A percentile compares a stretch with the other conserved stretches of the same genome.
These are phyloP conservation scores for Alternaria triticimaculans DNA, from an alignment of 2,329 filamentous ascomycete genomes.

Conservation along the genomic window DNA sequence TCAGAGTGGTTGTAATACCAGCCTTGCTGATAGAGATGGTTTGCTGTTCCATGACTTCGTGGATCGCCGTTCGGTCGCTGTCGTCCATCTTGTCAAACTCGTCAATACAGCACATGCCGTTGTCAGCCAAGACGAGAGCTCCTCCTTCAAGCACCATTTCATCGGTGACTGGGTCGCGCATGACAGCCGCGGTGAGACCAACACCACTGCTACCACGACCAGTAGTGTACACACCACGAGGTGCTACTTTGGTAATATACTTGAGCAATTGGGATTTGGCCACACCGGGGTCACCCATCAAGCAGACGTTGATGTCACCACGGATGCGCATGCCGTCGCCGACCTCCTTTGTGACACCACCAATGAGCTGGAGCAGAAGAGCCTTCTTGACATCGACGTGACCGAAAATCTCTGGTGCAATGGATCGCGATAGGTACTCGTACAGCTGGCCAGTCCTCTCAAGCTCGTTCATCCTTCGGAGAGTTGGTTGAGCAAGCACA, in stretches of 20 bases:
- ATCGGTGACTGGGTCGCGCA: slow-evolving; percentile 82
- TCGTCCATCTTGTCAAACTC: slow-evolving; percentile 93
- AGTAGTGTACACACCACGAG: slow-evolving; percentile 85
- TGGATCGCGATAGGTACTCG: slow-evolving; percentile 92
- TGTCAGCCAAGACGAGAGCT: slow-evolving; percentile 79
- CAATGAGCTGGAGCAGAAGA: slow-evolving; percentile 90
- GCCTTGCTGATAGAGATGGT: slow-evolving; percentile 89
- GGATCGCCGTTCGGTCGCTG: slow-evolving; percentile 79
- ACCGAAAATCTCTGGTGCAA: slow-evolving; percentile 95
- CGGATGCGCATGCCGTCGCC: slow-evolving; percentile 98
- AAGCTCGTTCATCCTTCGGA: slow-evolving; percentile 84
- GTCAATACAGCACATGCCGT: slow-evolving; percentile 85
- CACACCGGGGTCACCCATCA: slow-evolving; percentile 99
- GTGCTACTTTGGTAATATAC: slow-evolving; percentile 97
- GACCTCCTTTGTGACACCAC: slow-evolving; percentile 95
- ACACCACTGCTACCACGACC: slow-evolving; percentile 82
- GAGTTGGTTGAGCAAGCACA: slow-evolving; percentile 77
- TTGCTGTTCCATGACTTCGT: slow-evolving; percentile 90
- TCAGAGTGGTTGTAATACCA: slow-evolving; percentile 94
- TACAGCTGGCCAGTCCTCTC: slow-evolving; percentile 89
- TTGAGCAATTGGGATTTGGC: slow-evolving; percentile 98
- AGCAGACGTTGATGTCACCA: slow-evolving; percentile 97
- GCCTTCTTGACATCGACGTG: slow-evolving; percentile 98
- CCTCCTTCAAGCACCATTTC: slow-evolving; percentile 85
- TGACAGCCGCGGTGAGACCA: slow-evolving; percentile 81